Evolutionary conservation across 768 basidiomycete genomes (phyloP), one percentile per base, ranked within the genome.

Genomic region (Panellus pusillus): DNA sequence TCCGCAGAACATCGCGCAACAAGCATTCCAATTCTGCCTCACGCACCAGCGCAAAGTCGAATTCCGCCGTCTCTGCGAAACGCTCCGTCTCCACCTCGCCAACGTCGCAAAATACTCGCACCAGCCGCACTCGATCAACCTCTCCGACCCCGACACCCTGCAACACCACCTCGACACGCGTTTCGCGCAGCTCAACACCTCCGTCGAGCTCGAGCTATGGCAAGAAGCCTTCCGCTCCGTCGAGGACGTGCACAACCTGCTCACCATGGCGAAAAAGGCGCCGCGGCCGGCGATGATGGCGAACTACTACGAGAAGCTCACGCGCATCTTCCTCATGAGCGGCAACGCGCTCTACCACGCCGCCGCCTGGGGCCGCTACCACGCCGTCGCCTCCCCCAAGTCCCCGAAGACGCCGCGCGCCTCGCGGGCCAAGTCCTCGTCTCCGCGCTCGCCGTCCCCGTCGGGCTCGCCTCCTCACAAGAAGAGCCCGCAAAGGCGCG

Each of bases 221-320:
- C 95, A 98, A 66, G 96, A 98, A 65, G 96, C 93, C 9, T 99
- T 98, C 82, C 89, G 96, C 55, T 93, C 93, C 38, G 93, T 98
- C 55, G 96, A 99, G 70, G 96, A 99, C 69, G 91, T 98, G 36
- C 96, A 98, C 75, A 93, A 94, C 64, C 81, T 98, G 32, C 83
- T 99, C 60, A 91, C 87, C 11, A 86, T 93, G 82, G 89, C 90
- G 27, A 96, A 96, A 70, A 96, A 94, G 72, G 84, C 91, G 0
- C 91, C 93, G 1, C 86, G 93, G 31, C 92, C 93, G 0, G 80
- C 87, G 12, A 96, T 98, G 93, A 98, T 98, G 95, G 93, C 93
- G 54, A 93, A 91, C 70, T 98, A 98, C 74, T 98, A 98, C 73
- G 94, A 98, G 70, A 98, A 98, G 73, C 83, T 98, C 60, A 91